Conservation (phyloP, 768 basidiomycete species). For the Cubamyces sp. region DNA sequence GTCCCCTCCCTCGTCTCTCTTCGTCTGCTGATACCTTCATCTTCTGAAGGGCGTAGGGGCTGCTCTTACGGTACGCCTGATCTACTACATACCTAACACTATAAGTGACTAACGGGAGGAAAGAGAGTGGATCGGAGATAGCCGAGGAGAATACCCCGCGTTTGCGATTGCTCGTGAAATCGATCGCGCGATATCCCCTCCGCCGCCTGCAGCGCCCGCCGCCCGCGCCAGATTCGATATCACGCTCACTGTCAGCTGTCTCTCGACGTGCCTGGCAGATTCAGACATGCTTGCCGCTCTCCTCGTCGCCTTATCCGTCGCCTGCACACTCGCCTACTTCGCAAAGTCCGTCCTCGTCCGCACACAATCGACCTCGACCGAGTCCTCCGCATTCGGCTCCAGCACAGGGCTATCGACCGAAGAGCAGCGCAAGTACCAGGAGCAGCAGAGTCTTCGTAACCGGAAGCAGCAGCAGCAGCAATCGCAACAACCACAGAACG, state of each 20-base stretch:
- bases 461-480: conserved; percentile 31
- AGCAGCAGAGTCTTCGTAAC: conserved; percentile 25
- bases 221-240: no score
- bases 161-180: conserved; percentile 13
- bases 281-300: conserved; percentile 32
- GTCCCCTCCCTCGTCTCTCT: no score
- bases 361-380: not conserved
- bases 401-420: conserved; percentile 15
- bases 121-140: conserved; percentile 10
- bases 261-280: not conserved
- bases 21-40: not conserved
- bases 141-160: not conserved
- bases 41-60: not conserved
- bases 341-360: conserved; percentile 21
- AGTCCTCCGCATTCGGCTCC: conserved; percentile 16
- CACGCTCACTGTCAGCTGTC: not conserved
- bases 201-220: no score
- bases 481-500: not conserved
- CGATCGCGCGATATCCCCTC: not conserved
- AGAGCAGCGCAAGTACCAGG: conserved; percentile 23
- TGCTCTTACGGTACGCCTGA: no score
- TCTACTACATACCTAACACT: no score
- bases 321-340: conserved; percentile 33
- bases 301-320: conserved; percentile 36
- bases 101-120: not conserved